phyloP scores from a whole-genome alignment of 2,329 filamentous ascomycete species.

The Diaporthe humulicola region DNA sequence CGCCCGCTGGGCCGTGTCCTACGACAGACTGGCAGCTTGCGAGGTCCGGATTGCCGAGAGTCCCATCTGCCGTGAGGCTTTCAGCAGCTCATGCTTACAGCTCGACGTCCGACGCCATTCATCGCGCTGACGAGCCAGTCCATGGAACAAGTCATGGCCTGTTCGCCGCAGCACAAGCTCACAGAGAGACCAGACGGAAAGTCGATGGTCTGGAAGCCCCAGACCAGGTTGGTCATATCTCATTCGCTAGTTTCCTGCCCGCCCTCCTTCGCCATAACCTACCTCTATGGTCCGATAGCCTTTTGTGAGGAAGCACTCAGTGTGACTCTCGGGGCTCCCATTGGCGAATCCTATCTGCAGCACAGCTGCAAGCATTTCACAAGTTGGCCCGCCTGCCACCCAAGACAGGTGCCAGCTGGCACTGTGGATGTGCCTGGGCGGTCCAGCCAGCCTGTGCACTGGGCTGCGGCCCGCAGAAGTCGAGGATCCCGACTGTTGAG shows the following conservation, averaged over 20 bases:
- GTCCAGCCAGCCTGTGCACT: constrained; percentile 29
- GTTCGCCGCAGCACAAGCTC: constrained; percentile 2
- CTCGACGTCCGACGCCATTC: constrained; percentile 19
- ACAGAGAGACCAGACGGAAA: constrained; percentile 1
- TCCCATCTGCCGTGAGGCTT: constrained; percentile 23
- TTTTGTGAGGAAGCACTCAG: constrained; percentile 11
- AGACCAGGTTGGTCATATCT: background rate
- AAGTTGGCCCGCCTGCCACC: constrained; percentile 32
- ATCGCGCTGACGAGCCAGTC: constrained; percentile 2
- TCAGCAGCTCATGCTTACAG: background rate
- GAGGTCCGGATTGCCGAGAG: constrained; percentile 10
- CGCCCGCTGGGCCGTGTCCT: constrained; percentile 3
- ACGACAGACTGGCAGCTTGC: background rate
- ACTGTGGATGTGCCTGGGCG: constrained; percentile 36
- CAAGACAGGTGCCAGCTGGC: constrained; percentile 35
- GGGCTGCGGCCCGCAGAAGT: constrained; percentile 27
- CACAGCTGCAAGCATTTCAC: constrained; percentile 37
- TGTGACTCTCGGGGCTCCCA: constrained; percentile 8
- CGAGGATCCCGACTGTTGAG: background rate
- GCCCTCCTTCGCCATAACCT: constrained; percentile 22
- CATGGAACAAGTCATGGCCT: background rate
- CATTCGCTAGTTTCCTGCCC: constrained; percentile 13
- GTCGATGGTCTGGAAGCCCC: background rate
- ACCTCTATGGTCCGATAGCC: constrained; percentile 5
- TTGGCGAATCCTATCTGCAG: constrained; percentile 36